These are phyloP conservation scores for Nakazawaea wyomingensis DNA, from an alignment of 805 yeast species.

Conservation along the genomic window DNA sequence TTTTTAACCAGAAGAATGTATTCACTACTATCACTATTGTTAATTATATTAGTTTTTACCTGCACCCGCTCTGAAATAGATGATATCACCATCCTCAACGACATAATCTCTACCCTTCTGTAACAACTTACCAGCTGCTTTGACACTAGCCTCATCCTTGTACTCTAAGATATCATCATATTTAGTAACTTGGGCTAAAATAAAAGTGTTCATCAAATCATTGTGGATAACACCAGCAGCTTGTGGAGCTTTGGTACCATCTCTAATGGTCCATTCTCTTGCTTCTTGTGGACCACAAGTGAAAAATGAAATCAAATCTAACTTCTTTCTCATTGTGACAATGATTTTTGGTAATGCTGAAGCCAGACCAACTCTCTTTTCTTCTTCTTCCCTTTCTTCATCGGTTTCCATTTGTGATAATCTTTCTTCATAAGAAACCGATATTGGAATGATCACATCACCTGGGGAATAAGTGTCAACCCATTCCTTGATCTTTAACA, in stretches of 20 bases:
- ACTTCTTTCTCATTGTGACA: conserved; percentile 55
- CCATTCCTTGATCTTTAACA: conserved; percentile 57
- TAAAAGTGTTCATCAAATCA: conserved; percentile 75
- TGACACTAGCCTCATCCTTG: conserved; percentile 47
- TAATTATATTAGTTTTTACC: conserved; percentile 37
- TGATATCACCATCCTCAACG: conserved; percentile 81
- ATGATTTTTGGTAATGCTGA: conserved; percentile 64
- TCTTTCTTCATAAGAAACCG: conserved; percentile 89
- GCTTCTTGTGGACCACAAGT: conserved; percentile 86
- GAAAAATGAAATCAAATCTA: conserved; percentile 74
- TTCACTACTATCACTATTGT: too few species aligned
- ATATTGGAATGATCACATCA: conserved; percentile 85
- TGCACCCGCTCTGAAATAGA: conserved; percentile 67
- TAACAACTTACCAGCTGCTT: conserved; percentile 52
- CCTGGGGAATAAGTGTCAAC: conserved; percentile 60
- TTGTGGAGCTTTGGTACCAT: conserved; percentile 73
- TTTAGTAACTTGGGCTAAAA: conserved; percentile 70
- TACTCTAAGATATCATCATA: conserved; percentile 53
- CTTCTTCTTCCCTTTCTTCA: conserved; percentile 29
- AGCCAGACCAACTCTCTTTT: conserved; percentile 29
- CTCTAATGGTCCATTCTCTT: conserved; percentile 82
- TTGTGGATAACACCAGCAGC: conserved; percentile 91
- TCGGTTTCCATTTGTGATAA: conserved; percentile 83
- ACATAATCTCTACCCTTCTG: conserved; percentile 74
- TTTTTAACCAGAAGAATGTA: too few species aligned